Percentiles rank a stretch among this genome's conserved stretches.
Conservation (phyloP, 495 filamentous ascomycete genomes). For the Penicillium crystallinum region DNA sequence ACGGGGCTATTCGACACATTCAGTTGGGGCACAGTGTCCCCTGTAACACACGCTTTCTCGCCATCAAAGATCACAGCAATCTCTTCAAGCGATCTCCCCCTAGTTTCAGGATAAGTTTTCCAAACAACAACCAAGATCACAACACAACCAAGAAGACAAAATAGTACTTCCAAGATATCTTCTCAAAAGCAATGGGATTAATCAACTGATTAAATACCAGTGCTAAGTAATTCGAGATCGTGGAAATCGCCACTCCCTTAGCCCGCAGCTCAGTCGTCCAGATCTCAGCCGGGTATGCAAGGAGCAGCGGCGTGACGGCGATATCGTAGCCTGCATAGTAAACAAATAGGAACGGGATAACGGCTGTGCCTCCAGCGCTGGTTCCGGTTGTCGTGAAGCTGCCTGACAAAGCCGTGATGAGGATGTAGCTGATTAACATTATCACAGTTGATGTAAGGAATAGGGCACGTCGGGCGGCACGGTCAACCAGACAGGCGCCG, state of each 20-base stretch:
- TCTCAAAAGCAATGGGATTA: constrained; percentile 48
- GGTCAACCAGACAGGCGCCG: constrained; percentile 50
- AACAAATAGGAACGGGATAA: constrained; percentile 53
- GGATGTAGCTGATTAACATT: constrained; percentile 50
- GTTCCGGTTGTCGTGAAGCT: constrained; percentile 41
- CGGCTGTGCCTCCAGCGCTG: constrained; percentile 40
- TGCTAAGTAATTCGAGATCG: constrained; percentile 49
- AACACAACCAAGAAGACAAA: constrained; percentile 52
- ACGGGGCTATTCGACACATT: too few species aligned
- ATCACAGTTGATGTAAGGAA: constrained; percentile 48
- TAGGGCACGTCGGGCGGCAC: constrained; percentile 47
- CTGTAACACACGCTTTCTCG: not conserved
- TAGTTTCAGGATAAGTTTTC: constrained; percentile 59
- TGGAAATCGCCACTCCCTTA: constrained; percentile 61
- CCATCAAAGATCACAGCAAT: constrained; percentile 52
- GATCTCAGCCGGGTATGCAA: constrained; percentile 58
- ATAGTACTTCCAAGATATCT: constrained; percentile 51
- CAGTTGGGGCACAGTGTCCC: not conserved
- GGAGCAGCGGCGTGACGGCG: constrained; percentile 51
- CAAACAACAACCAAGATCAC: constrained; percentile 53
- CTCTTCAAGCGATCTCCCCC: constrained; percentile 56
- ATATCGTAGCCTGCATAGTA: constrained; percentile 51
- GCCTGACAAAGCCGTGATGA: constrained; percentile 49
- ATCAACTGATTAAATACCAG: constrained; percentile 49
- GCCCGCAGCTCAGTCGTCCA: constrained; percentile 60